Evolutionary conservation across 208 protist genomes (phyloP), one percentile per base, ranked within the genome.

Genomic region (Jaenimonas drosophilae): DNA sequence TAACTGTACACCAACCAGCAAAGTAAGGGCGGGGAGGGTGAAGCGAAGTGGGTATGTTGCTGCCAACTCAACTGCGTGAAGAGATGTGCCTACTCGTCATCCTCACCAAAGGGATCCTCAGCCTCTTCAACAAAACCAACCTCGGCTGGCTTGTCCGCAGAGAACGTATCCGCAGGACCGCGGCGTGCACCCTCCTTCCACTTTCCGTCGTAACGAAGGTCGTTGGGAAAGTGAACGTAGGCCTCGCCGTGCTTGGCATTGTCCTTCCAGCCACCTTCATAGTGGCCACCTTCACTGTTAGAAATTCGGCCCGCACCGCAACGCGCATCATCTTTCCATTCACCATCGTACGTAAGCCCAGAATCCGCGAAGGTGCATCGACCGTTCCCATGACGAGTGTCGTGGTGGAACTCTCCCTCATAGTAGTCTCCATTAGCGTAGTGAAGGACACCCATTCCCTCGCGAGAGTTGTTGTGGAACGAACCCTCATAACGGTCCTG

Each of bases 371-470:
- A 64, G 2, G 19, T 39, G 30, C 47, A 32, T 19, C 20, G 29
- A 17, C 58, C 58, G n/a, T 20, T 4, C 2, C 58, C 58, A 14
- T 61, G 17, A 41, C n/a, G 38, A 4, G 19, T 61, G 20, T 46
- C 39, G 26, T 54, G 20, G 2, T 23, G 16, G 20, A 46, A 64
- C 14, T 64, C 19, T n/a, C 58, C 58, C 36, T 64, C 52, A 30
- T 64, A 64, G 19, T 44, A 27, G 0, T 53, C 7, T 6, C 38
- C 37, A 21, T 42, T 20, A 21, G 37, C 37, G 23, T 21, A 42
- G 37, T 42, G 23, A 11, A 57, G 16, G 6, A 46, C 49, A 12
- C 48, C 53, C 5, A 36, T 21, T 12, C 53, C 53, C 20, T 53
- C 19, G 12, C 53, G 43, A 9, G 41, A 48, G 6, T 49, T 49